Conservation (phyloP, 2,329 filamentous ascomycete genomes). For the Fusarium incarnatum region DNA sequence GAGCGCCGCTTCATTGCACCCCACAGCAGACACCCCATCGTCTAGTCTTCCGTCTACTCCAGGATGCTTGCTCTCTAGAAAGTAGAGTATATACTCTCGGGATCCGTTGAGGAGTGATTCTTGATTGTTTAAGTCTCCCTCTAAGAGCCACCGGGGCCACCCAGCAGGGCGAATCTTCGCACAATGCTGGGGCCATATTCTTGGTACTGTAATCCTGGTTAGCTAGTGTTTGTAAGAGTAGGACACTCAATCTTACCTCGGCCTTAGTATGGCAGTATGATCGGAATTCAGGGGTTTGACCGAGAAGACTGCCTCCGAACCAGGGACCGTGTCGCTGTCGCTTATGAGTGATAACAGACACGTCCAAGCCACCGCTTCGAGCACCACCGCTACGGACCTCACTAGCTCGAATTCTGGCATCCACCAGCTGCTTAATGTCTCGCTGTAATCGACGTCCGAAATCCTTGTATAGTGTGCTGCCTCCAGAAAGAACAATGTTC, state of each 20-base stretch:
- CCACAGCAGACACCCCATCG: neutral
- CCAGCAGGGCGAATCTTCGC: constrained; percentile 90
- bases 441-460: constrained; percentile 95
- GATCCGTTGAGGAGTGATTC: constrained; percentile 19
- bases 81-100: constrained; percentile 11
- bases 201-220: constrained; percentile 73
- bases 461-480: constrained; percentile 98
- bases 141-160: constrained; percentile 87
- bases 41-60: constrained; percentile 3
- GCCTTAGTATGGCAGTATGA: constrained; percentile 98
- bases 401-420: constrained; percentile 90
- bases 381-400: constrained; percentile 92
- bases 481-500: constrained; percentile 98
- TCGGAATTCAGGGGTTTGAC: constrained; percentile 97
- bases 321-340: constrained; percentile 96
- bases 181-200: constrained; percentile 97
- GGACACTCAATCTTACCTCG: constrained; percentile 60
- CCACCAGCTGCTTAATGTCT: constrained; percentile 96
- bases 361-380: constrained; percentile 92
- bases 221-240: constrained; percentile 3
- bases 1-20: constrained; percentile 37
- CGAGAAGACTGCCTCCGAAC: constrained; percentile 97
- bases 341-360: constrained; percentile 98
- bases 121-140: constrained; percentile 35
- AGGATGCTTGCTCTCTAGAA: constrained; percentile 5